phyloP scores from a whole-genome alignment of 495 filamentous ascomycete species.

The Clavariopsis aquatica region DNA sequence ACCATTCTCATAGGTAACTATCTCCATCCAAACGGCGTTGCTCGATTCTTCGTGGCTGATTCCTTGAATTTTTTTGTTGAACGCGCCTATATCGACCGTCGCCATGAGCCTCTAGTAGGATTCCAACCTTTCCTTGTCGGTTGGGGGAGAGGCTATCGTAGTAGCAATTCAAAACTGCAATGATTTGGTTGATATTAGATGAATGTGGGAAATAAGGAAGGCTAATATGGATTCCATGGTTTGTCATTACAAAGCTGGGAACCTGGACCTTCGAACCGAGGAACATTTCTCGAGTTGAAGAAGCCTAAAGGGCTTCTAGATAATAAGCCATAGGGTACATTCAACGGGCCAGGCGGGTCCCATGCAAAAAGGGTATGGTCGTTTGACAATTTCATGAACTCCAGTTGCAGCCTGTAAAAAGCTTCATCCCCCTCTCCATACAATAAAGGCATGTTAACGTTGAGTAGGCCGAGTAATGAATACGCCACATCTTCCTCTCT shows the following conservation, averaged over 20 bases:
- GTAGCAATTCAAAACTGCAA: slow-evolving; percentile 6
- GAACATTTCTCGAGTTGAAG: not conserved
- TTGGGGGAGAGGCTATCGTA: not conserved
- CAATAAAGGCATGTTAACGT: slow-evolving; percentile 11
- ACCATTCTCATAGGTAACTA: too few relatives aligned
- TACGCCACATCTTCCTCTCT: slow-evolving; percentile 14
- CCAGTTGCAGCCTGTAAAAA: slow-evolving; percentile 9
- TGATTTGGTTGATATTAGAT: not conserved
- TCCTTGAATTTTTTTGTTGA: not conserved
- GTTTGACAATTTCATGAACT: not conserved
- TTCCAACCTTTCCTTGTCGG: not conserved
- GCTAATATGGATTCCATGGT: not conserved
- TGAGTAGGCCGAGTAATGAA: slow-evolving; percentile 7
- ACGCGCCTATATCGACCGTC: not conserved
- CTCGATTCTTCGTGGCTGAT: too few relatives aligned
- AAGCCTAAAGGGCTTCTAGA: not conserved
- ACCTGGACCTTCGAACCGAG: not conserved
- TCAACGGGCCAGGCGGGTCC: not conserved
- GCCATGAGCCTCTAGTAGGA: not conserved
- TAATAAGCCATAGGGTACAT: not conserved
- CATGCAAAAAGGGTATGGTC: slow-evolving; percentile 13
- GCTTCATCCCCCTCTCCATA: slow-evolving; percentile 17
- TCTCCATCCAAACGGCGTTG: too few relatives aligned
- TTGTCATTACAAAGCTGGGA: slow-evolving; percentile 1
- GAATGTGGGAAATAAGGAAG: not conserved